Percentiles rank a stretch among this genome's conserved stretches.
Evolutionary conservation across 2,329 filamentous ascomycete species (phyloP).

Genomic region (Sphaerulina vaccinii): DNA sequence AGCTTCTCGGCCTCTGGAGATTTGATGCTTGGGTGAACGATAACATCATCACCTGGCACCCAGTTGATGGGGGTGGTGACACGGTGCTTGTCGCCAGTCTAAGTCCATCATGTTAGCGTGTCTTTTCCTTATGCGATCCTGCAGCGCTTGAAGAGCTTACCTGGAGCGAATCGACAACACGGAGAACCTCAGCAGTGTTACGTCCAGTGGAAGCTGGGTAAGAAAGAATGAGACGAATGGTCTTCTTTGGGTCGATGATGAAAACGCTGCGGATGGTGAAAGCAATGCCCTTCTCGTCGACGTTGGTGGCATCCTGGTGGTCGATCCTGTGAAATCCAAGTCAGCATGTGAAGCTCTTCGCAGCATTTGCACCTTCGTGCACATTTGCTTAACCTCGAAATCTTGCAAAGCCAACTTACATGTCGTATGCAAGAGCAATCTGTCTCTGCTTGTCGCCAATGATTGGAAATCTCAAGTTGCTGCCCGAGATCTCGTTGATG

Average conservation of each 20-base stretch:
- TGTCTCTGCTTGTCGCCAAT: slow-evolving; percentile 55
- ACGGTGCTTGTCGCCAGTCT: slow-evolving; percentile 58
- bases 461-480: slow-evolving; percentile 52
- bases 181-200: slow-evolving; percentile 54
- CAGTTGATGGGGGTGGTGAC: slow-evolving; percentile 64
- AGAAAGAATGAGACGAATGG: slow-evolving; percentile 58
- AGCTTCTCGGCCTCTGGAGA: slow-evolving; percentile 59
- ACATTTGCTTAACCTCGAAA: no score
- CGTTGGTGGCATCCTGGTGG: slow-evolving; percentile 58
- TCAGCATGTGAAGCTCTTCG: slow-evolving; percentile 8
- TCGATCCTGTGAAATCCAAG: slow-evolving; percentile 43
- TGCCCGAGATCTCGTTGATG: slow-evolving; percentile 52
- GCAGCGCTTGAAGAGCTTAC: background rate
- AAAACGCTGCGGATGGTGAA: slow-evolving; percentile 67
- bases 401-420: slow-evolving; percentile 39
- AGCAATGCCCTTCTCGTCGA: slow-evolving; percentile 56
- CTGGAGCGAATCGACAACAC: slow-evolving; percentile 53
- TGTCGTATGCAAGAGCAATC: slow-evolving; percentile 53
- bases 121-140: background rate
- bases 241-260: slow-evolving; percentile 65
- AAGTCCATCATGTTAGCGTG: background rate
- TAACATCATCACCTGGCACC: slow-evolving; percentile 59
- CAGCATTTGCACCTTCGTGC: background rate
- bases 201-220: slow-evolving; percentile 63
- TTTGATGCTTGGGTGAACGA: slow-evolving; percentile 59